Conservation (phyloP, 129 eudicot species). For the Arctium lappa region DNA sequence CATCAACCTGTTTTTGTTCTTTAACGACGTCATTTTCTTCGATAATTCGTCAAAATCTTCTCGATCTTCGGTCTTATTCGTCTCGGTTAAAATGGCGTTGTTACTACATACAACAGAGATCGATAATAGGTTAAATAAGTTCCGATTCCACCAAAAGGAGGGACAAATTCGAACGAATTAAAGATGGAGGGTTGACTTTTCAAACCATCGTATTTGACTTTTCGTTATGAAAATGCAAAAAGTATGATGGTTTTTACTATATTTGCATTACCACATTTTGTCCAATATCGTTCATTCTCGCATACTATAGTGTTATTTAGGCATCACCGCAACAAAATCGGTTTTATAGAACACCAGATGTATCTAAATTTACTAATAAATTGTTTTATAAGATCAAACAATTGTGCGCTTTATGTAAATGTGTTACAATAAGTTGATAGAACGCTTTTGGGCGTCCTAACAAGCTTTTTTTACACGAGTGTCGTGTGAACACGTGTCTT, state of each 20-base stretch:
- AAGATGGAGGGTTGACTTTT: not conserved
- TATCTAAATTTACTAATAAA: no score
- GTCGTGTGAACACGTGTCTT: no score
- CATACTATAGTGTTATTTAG: not conserved
- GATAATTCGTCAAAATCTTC: slow-evolving; percentile 15
- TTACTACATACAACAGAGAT: slow-evolving; percentile 30
- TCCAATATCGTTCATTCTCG: not conserved
- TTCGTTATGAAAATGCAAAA: not conserved
- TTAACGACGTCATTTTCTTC: slow-evolving; percentile 38
- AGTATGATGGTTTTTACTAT: not conserved
- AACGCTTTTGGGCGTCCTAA: no score
- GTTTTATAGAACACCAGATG: no score
- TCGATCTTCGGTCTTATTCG: not conserved
- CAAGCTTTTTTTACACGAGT: no score
- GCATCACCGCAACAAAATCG: not conserved
- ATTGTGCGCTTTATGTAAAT: no score
- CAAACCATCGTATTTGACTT: not conserved
- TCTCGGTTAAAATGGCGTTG: not conserved
- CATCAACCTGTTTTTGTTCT: slow-evolving; percentile 40
- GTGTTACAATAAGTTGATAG: no score
- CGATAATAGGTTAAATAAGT: slow-evolving; percentile 3
- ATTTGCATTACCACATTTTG: not conserved
- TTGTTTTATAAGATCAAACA: no score
- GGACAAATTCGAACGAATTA: not conserved
- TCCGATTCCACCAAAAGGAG: not conserved